Evolutionary conservation across 2,329 filamentous ascomycete genomes (phyloP), one percentile per base, ranked within the genome.

Genomic region (Clarireedia hainanense): DNA sequence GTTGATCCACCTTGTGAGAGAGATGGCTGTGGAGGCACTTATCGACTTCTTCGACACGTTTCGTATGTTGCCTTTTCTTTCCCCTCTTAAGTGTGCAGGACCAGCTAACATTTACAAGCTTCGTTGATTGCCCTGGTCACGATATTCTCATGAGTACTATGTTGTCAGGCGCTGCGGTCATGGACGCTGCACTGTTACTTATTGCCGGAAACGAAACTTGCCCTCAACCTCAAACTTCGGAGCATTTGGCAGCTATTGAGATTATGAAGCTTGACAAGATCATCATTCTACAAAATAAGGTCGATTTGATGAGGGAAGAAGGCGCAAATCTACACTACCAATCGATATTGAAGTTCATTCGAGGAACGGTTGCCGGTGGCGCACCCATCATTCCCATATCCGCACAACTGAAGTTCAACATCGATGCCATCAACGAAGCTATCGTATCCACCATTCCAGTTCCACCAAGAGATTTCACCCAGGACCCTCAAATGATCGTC

Each of bases 91-190:
- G 6, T 48, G 43, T 12, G 34, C 47, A 48, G 47, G n/a, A 20
- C 34, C 37, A 57, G 61, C 67, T 71, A 56, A 72, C 58, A 26
- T 59, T 36, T 60, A 5, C 52, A 64, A 92, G 89, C 15, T 99
- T 97, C 72, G 94, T 97, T 65, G 94, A 97, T 75, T 97, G 94
- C 80, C 94, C 94, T 56, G 94, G 94, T 74, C 94, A 99, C 89
- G 94, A 99, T 77, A 99, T 99, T 91, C 91, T 99, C 73, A 99
- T 99, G 94, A 97, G 92, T 76, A 99, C 94, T 68, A 99, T 99
- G 94, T 86, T 99, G 80, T 99, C 94, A 70, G 94, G 94, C 70
- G 94, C 94, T 67, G 94, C 94, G 62, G 94, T 99, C 81, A 99
- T 99, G 94, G 94, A 99, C 75, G 94, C 94, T 63, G 94, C 94